phyloP scores from a whole-genome alignment of 768 basidiomycete genomes.

The Stropharia rugosoannulata region DNA sequence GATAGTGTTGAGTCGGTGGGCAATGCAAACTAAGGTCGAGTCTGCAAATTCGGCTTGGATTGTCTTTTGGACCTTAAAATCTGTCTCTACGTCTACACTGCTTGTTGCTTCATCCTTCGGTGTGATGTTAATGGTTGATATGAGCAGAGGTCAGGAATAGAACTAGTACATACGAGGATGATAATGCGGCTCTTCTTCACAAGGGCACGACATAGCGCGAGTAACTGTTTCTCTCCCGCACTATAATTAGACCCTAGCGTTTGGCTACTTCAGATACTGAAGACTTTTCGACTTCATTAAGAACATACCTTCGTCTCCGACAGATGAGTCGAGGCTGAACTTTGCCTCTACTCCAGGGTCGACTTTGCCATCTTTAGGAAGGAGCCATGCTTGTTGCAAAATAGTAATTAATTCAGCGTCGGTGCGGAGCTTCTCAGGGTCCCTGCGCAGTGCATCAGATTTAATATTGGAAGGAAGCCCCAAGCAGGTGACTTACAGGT shows the following conservation, averaged over 20 bases:
- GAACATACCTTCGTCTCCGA: constrained; percentile 59
- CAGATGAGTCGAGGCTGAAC: constrained; percentile 60
- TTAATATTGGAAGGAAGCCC: background rate
- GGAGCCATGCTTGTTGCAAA: constrained; percentile 59
- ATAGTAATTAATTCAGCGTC: constrained; percentile 65
- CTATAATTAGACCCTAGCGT: constrained; percentile 57
- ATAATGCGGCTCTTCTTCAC: constrained; percentile 62
- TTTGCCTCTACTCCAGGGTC: constrained; percentile 58
- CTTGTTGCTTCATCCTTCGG: constrained; percentile 64
- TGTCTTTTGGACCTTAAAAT: constrained; percentile 58
- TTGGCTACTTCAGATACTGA: background rate
- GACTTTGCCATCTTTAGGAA: constrained; percentile 45
- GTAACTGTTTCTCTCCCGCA: constrained; percentile 67
- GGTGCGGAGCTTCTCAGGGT: constrained; percentile 50
- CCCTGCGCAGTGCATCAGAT: constrained; percentile 29
- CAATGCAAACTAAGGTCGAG: constrained; percentile 56
- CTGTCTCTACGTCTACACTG: constrained; percentile 62
- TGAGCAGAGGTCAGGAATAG: constrained; percentile 1
- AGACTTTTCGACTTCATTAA: background rate
- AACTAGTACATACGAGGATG: constrained; percentile 41
- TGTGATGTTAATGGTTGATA: background rate
- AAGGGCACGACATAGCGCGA: constrained; percentile 60
- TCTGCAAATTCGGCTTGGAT: constrained; percentile 60
- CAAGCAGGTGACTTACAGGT: constrained; percentile 25
- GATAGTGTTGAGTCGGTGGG: constrained; percentile 60